These are phyloP conservation scores for Rhizopogon rudus DNA, from an alignment of 768 basidiomycete genomes.

Conservation along the genomic window DNA sequence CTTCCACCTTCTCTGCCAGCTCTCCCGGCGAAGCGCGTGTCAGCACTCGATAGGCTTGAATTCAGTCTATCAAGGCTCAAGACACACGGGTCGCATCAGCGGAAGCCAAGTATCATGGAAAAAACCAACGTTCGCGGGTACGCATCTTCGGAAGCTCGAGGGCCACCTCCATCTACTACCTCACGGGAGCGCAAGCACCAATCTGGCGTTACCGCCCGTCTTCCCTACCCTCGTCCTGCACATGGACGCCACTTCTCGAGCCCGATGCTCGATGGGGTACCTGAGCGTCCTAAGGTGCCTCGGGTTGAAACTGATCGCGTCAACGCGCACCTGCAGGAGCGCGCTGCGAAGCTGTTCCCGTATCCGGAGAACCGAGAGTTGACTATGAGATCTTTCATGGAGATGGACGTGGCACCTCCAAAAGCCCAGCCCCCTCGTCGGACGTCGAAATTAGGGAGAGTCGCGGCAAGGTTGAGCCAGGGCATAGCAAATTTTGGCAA, in stretches of 20 bases:
- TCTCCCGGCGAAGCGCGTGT: constrained; percentile 14
- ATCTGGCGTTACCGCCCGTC: constrained; percentile 3
- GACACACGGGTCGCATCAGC: constrained; percentile 22
- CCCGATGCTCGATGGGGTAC: constrained; percentile 4
- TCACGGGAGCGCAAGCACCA: constrained; percentile 10
- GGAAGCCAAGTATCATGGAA: constrained; percentile 15
- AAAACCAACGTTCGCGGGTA: not conserved
- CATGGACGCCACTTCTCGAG: constrained; percentile 4
- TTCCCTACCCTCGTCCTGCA: not conserved
- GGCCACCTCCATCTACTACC: constrained; percentile 18
- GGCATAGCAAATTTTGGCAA: constrained; percentile 27
- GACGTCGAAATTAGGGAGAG: constrained; percentile 12
- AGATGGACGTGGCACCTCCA: constrained; percentile 22
- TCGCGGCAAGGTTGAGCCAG: constrained; percentile 22
- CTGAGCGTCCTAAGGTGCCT: not conserved
- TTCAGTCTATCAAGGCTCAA: constrained; percentile 29
- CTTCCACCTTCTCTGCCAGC: constrained; percentile 9
- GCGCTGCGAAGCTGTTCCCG: not conserved
- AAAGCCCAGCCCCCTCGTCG: constrained; percentile 7
- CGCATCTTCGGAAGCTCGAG: not conserved
- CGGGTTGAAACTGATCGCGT: not conserved
- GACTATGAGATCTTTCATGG: constrained; percentile 24
- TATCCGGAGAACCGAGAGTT: not conserved
- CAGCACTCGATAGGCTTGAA: constrained; percentile 29
- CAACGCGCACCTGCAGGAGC: not conserved